Base-by-base conservation (phyloP, 2,329 filamentous ascomycete species). In the Fusarium caatingaense region DNA sequence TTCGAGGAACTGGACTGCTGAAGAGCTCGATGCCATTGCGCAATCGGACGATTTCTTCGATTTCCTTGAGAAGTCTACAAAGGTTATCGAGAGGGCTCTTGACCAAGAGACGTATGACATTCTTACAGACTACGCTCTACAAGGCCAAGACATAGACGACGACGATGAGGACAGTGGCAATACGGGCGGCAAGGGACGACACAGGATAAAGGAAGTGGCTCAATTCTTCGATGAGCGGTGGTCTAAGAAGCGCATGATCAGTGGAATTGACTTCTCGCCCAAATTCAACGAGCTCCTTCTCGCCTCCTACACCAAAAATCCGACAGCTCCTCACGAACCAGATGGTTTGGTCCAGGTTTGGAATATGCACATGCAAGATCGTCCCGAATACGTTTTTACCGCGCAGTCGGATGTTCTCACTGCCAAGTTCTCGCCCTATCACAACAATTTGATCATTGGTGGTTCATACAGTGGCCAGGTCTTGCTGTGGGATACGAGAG, bases 171-270 rank as follows among this genome's bases (percentile, higher is more conserved):
- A 93, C 70, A 85, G 81, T 53, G 91, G 91, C 18, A 91, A 91
- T 63, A 88, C 87, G 5, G 87, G 88, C 32, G 91, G 90, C 6
- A 91, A 91, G 69, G 91, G 91, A 53, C 89, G 91, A 42, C 85
- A 92, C 72, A 88, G 92, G 69, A 88, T 97, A 74, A 95, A 93
- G 78, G 94, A 99, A 80, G 86, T 97, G 50, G 91, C 92, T 37
- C 95, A 98, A 76, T 98, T 98, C 80, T 97, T 93, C 81, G 94
- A 98, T 76, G 92, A 97, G 66, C 88, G 94, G 78, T 98, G 95
- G 92, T 97, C 93, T 77, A 97, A 97, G 84, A 97, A 98, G 83
- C 91, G 94, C 71, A 98, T 98, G 92, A 92, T 99, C 77, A 98
- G 93, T 78, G 92, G 94, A 75, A 90, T 99, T 74, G 93, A 95